Evolutionary conservation across 176 grass and related monocot species (phyloP).

Genomic region (sorghum (Sorghum bicolor)): DNA sequence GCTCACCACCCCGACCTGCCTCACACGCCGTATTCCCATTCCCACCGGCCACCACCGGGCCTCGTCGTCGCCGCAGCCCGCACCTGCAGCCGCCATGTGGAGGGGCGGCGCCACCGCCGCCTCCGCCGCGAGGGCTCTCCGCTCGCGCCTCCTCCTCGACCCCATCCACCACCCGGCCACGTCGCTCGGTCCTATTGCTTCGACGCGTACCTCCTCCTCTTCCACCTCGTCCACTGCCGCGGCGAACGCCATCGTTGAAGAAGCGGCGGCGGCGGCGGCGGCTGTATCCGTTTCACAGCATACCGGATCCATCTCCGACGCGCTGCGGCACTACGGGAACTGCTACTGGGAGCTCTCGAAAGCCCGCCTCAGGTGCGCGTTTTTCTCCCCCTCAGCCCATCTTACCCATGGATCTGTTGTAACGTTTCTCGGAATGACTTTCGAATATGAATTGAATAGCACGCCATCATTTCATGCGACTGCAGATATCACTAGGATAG

Average conservation of each 20-base stretch:
- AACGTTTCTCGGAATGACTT: neutral
- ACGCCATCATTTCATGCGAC: neutral
- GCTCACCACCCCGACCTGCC: neutral
- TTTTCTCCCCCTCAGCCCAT: neutral
- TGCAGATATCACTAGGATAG: neutral
- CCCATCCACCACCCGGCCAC: neutral
- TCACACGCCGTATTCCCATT: neutral
- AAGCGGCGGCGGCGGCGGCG: slow-evolving; percentile 29
- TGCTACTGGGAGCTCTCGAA: slow-evolving; percentile 97
- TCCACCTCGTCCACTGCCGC: slow-evolving; percentile 9
- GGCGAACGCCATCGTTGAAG: slow-evolving; percentile 28
- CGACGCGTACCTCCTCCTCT: slow-evolving; percentile 4
- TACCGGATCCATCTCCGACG: slow-evolving; percentile 44
- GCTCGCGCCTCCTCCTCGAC: slow-evolving; percentile 24
- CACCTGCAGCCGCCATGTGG: slow-evolving; percentile 42
- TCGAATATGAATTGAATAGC: neutral
- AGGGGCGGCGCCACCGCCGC: slow-evolving; percentile 35
- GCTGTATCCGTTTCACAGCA: slow-evolving; percentile 31
- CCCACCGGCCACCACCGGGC: neutral
- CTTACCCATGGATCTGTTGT: slow-evolving; percentile 5
- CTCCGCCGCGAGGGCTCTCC: slow-evolving; percentile 35
- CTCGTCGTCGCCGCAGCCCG: neutral
- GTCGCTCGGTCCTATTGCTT: slow-evolving; percentile 12
- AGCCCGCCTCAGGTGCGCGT: slow-evolving; percentile 74
- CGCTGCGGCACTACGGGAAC: slow-evolving; percentile 52